A percentile compares a stretch with the other conserved stretches of the same genome.
phyloP scores from a whole-genome alignment of 768 basidiomycete species.

The Russula dissimulans region DNA sequence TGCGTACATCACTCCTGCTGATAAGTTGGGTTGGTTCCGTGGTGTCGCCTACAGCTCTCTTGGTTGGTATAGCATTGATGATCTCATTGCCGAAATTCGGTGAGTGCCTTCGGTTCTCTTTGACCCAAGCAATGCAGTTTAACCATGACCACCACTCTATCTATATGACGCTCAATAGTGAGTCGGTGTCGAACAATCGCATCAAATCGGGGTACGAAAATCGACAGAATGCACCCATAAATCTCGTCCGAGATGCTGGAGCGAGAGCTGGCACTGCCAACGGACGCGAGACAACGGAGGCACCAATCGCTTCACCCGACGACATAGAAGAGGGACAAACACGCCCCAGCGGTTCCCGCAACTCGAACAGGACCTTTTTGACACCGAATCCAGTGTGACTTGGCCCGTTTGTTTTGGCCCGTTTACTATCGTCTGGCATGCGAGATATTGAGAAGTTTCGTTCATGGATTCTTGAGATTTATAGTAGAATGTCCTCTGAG shows the following conservation, averaged over 20 bases:
- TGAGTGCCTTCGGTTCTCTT: conserved; percentile 26
- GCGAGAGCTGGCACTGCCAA: conserved; percentile 55
- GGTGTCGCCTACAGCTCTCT: conserved; percentile 55
- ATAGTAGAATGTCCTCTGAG: neutral
- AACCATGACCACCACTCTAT: neutral
- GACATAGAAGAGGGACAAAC: conserved; percentile 19
- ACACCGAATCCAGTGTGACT: neutral
- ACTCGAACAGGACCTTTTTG: neutral
- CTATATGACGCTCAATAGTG: conserved; percentile 33
- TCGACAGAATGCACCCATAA: conserved; percentile 55
- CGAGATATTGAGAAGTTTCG: neutral
- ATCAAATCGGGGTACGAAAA: conserved; percentile 66
- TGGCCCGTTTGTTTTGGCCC: neutral
- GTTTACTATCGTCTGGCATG: neutral
- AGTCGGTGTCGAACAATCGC: conserved; percentile 74
- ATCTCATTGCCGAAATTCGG: conserved; percentile 77
- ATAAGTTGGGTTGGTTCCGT: conserved; percentile 67
- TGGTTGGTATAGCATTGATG: conserved; percentile 70
- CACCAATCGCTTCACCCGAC: conserved; percentile 35
- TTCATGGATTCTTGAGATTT: neutral
- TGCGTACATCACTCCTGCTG: conserved; percentile 56
- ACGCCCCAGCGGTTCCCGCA: neutral
- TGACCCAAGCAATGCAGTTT: neutral
- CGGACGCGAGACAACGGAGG: conserved; percentile 52
- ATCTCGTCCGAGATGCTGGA: conserved; percentile 63